These are phyloP conservation scores for Apiospora hydei DNA, from an alignment of 2,329 filamentous ascomycete species.

Conservation along the genomic window DNA sequence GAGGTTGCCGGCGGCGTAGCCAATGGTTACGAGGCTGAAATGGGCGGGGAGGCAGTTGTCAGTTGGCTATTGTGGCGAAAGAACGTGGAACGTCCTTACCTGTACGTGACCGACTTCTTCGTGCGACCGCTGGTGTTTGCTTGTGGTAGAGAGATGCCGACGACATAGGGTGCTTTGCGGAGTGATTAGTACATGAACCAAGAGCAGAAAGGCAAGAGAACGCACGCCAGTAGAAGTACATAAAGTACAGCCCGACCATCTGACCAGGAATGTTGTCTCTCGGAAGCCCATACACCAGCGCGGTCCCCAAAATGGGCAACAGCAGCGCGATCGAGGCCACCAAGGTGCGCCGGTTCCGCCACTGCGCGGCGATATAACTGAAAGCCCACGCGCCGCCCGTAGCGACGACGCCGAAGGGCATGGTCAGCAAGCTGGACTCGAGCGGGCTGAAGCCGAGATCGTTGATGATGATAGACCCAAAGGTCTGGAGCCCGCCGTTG, in stretches of 20 bases:
- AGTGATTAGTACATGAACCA: neutral
- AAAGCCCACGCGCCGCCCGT: constrained; percentile 35
- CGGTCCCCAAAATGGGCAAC: constrained; percentile 35
- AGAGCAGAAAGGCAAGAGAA: neutral
- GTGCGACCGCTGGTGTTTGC: constrained; percentile 42
- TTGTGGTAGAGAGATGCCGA: constrained; percentile 37
- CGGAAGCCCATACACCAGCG: constrained; percentile 34
- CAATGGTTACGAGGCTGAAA: constrained; percentile 45
- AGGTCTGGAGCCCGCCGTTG: constrained; percentile 39
- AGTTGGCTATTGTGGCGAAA: neutral
- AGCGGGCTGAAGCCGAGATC: constrained; percentile 35
- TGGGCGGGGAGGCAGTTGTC: too few relatives aligned
- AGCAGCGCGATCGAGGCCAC: constrained; percentile 33
- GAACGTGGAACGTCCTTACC: neutral
- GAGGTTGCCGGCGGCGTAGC: constrained; percentile 49
- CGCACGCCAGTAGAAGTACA: constrained; percentile 48
- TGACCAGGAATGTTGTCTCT: constrained; percentile 45
- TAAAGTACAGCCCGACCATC: constrained; percentile 48
- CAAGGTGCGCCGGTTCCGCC: constrained; percentile 34
- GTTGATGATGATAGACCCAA: constrained; percentile 38
- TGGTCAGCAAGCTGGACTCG: constrained; percentile 34
- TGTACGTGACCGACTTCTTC: constrained; percentile 49
- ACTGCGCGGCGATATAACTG: constrained; percentile 34
- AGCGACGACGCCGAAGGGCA: constrained; percentile 36
- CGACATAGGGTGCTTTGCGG: constrained; percentile 36